phyloP scores from a whole-genome alignment of 495 filamentous ascomycete genomes.

The Lichina pygmaea region DNA sequence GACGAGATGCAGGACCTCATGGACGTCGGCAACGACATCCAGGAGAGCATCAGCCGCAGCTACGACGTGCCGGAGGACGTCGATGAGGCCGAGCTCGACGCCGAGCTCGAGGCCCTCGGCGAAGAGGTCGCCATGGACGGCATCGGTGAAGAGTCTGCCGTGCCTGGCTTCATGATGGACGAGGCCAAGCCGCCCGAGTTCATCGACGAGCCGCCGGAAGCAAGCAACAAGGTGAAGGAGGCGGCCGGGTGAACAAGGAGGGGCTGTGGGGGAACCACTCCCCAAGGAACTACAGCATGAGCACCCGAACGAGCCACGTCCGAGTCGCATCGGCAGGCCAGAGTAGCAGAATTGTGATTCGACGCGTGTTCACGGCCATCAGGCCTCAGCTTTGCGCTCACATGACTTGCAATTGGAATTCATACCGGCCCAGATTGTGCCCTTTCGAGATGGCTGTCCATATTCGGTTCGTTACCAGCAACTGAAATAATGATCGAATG shows the following conservation, averaged over 20 bases:
- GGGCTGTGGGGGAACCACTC: conserved; percentile 17
- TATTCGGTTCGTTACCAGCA: no score
- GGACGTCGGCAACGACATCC: conserved; percentile 95
- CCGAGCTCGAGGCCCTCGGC: conserved; percentile 81
- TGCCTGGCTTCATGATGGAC: conserved; percentile 75
- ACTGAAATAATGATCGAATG: no score
- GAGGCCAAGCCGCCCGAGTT: conserved; percentile 59
- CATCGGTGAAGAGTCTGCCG: conserved; percentile 27
- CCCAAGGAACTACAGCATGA: no score
- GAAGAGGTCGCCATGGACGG: conserved; percentile 60
- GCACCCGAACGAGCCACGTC: no score
- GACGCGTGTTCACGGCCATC: no score
- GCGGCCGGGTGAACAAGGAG: conserved; percentile 31
- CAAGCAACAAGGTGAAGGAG: conserved; percentile 37
- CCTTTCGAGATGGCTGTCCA: no score
- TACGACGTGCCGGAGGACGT: conserved; percentile 96
- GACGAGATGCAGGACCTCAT: conserved; percentile 98
- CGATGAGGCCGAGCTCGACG: conserved; percentile 91
- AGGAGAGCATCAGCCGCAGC: conserved; percentile 76
- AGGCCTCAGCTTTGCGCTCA: no score
- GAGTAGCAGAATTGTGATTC: no score
- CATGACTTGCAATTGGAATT: no score
- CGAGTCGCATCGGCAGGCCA: no score
- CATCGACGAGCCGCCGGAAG: conserved; percentile 30
- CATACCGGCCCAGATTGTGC: no score